Evolutionary conservation across 2,329 filamentous ascomycete species (phyloP), one percentile per base, ranked within the genome.

Genomic region (Colletotrichum sp.): DNA sequence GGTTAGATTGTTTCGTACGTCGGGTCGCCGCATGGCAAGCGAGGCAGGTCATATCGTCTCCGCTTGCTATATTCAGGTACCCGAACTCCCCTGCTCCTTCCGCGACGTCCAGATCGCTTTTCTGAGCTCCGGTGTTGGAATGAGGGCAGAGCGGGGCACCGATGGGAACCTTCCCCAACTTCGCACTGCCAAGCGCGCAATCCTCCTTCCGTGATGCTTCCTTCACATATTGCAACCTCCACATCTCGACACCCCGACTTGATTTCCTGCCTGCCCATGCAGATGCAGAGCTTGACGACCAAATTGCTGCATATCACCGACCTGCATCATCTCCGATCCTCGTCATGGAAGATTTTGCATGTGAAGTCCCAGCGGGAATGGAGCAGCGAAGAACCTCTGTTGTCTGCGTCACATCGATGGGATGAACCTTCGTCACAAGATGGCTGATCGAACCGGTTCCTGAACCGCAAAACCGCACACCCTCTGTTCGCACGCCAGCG

Each of bases 291-390:
- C 43, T 52, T 52, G n/a, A 52, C 10, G 10, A 52, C 43, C 43
- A 52, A 21, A 52, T 48, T 8, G 13, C 55, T 28, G 8, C 26
- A 28, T 7, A 58, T 60, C 57, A 60, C 57, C 16, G 30, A 8
- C 24, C 21, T 16, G n/a, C 34, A 32, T 13, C n/a, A 13, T 21
- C 24, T 28, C 55, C 24, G 34, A 10, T 28, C 6, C 12, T 61
- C 36, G 30, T 64, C 18, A 2, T 57, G 5, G 15, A 32, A 18
- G 24, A 57, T 8, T 43, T 75, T 48, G 36, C 61, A 63, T 67
- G 61, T 72, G 72, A 75, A 72, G 72, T 28, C 34, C 52, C 55
- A 38, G n/a, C 64, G 28, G 21, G 12, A 61, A 55, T 63, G 72
- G 68, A 72, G 30, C 63, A 32, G 18, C 26, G 24, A 15, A 9